These are phyloP conservation scores for Litsea cubeba DNA, from an alignment of 164 flowering plant genomes.

Conservation along the genomic window DNA sequence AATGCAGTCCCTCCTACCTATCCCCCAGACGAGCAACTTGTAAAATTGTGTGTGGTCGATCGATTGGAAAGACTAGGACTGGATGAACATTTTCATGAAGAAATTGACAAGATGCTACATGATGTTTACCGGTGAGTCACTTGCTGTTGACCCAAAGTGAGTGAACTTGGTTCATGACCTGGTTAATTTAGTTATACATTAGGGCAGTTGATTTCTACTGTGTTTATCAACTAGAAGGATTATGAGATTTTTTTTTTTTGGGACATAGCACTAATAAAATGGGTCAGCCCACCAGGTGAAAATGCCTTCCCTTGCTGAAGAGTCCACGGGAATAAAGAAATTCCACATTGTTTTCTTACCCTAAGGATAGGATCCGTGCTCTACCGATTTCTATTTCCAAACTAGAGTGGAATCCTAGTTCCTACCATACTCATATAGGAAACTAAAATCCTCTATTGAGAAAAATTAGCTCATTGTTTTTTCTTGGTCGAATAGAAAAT, in stretches of 20 bases:
- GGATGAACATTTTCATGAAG: slow-evolving; percentile 23
- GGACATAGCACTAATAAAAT: too few species aligned
- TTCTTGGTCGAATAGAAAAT: too few species aligned
- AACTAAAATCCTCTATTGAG: too few species aligned
- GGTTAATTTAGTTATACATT: background rate
- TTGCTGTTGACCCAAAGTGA: background rate
- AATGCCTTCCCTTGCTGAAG: too few species aligned
- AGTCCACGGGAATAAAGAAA: too few species aligned
- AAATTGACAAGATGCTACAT: slow-evolving; percentile 20
- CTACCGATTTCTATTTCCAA: too few species aligned
- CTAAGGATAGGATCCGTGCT: too few species aligned
- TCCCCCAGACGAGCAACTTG: slow-evolving; percentile 22
- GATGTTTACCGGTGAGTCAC: slow-evolving; percentile 22
- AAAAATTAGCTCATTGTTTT: too few species aligned
- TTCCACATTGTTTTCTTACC: too few species aligned
- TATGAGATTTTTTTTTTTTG: background rate
- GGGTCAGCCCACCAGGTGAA: too few species aligned
- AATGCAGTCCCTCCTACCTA: slow-evolving; percentile 28
- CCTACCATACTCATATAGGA: too few species aligned
- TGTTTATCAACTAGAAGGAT: background rate
- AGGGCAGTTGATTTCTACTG: background rate
- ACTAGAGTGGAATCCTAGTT: too few species aligned
- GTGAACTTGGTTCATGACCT: background rate
- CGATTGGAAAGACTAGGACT: slow-evolving; percentile 27
- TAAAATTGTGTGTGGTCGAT: slow-evolving; percentile 29